A percentile compares a stretch with the other conserved stretches of the same genome.
Evolutionary conservation across 2,329 filamentous ascomycete species (phyloP).

Genomic region (Alternaria sp.): DNA sequence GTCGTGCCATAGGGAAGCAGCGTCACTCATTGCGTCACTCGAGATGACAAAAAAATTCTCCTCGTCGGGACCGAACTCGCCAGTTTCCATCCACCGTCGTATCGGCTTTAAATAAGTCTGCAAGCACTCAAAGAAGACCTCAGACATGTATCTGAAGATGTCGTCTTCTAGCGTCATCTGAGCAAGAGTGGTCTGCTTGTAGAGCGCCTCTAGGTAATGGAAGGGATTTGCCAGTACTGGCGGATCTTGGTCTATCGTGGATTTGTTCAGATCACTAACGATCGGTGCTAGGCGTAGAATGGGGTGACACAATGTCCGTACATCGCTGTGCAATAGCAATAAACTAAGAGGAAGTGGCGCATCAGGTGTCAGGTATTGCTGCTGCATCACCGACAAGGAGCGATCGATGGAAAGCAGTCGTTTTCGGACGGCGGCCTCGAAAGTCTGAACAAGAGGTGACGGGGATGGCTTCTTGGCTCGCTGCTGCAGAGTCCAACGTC

Average conservation of each 20-base stretch:
- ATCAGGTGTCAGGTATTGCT: conserved; percentile 64
- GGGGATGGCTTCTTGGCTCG: conserved; percentile 37
- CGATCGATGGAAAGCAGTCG: conserved; percentile 67
- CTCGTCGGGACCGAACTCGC: conserved; percentile 71
- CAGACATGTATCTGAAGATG: conserved; percentile 70
- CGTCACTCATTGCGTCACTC: conserved; percentile 63
- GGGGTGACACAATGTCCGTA: conserved; percentile 63
- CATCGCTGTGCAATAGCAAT: conserved; percentile 66
- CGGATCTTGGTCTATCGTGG: conserved; percentile 59
- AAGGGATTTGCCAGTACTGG: conserved; percentile 62
- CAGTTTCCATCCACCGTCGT: conserved; percentile 82
- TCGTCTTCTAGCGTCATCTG: conserved; percentile 72
- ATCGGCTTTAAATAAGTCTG: conserved; percentile 83
- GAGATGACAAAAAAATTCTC: conserved; percentile 79
- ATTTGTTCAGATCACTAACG: conserved; percentile 48
- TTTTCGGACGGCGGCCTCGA: conserved; percentile 69
- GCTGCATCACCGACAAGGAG: conserved; percentile 67
- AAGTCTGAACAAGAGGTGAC: conserved; percentile 68
- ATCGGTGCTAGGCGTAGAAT: conserved; percentile 69
- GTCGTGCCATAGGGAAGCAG: conserved; percentile 76
- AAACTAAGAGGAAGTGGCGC: conserved; percentile 71
- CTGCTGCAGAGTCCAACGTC: conserved; percentile 55
- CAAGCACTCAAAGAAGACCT: conserved; percentile 82
- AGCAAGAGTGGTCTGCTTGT: conserved; percentile 71
- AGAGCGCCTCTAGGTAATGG: conserved; percentile 80